Conservation (phyloP, 305 asterid genomes). For the Fraxinus albicans region DNA sequence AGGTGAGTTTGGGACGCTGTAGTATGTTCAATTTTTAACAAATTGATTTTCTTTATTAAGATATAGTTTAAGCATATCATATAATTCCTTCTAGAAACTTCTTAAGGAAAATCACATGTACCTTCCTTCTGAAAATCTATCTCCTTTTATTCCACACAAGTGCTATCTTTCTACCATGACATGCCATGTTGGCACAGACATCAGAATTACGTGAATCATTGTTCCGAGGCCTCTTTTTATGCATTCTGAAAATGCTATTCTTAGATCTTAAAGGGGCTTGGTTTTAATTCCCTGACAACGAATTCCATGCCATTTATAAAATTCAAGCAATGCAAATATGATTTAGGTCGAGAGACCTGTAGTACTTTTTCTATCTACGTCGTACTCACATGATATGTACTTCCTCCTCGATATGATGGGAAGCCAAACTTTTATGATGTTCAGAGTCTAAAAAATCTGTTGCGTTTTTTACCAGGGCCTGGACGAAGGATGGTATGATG, state of each 20-base stretch:
- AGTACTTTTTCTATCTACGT: neutral
- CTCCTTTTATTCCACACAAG: constrained; percentile 1
- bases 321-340: constrained; percentile 2
- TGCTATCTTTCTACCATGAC: neutral
- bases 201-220: neutral
- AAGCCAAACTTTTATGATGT: neutral
- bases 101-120: neutral
- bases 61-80: neutral
- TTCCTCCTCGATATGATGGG: constrained; percentile 9
- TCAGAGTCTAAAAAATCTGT: neutral
- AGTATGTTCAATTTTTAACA: constrained; percentile 4
- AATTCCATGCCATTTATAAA: neutral
- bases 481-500: constrained; percentile 93
- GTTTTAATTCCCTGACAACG: neutral
- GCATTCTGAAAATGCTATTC: constrained; percentile 7
- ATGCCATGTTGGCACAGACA: neutral
- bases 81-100: neutral
- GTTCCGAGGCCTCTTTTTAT: neutral
- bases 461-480: constrained; percentile 53
- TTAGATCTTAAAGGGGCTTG: neutral
- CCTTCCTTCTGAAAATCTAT: neutral
- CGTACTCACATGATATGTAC: constrained; percentile 1
- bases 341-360: neutral
- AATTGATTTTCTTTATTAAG: constrained; percentile 7
- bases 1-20: constrained; percentile 42